Evolutionary conservation across 441 rosid species (phyloP).

Genomic region (Gossypium schwendimanii): DNA sequence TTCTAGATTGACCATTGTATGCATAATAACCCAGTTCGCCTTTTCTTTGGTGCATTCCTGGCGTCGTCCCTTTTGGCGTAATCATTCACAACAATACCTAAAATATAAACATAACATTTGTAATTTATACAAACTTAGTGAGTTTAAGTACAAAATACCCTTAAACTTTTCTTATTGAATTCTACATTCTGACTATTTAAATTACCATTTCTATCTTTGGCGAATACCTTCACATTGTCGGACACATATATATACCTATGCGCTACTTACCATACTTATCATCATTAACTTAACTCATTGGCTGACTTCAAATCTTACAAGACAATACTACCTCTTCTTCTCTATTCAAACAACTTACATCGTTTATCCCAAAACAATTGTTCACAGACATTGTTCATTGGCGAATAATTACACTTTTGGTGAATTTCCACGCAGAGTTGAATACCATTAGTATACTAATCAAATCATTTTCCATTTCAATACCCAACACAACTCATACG

Average conservation of each 20-base stretch:
- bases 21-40: neutral
- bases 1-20: neutral
- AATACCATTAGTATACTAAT: neutral
- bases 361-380: neutral
- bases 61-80: neutral
- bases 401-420: neutral
- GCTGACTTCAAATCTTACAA: neutral
- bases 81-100: neutral
- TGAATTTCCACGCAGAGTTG: neutral
- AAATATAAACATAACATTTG: neutral
- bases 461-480: neutral
- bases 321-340: neutral
- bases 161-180: neutral
- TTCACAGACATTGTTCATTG: neutral
- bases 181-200: neutral
- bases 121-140: neutral
- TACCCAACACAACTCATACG: neutral
- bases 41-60: neutral
- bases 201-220: neutral
- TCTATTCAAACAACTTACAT: neutral
- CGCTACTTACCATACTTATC: neutral
- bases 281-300: neutral
- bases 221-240: neutral
- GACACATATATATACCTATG: neutral
- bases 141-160: neutral